phyloP scores from a whole-genome alignment of 148 eudicot genomes.

The Gaultheria prostrata region DNA sequence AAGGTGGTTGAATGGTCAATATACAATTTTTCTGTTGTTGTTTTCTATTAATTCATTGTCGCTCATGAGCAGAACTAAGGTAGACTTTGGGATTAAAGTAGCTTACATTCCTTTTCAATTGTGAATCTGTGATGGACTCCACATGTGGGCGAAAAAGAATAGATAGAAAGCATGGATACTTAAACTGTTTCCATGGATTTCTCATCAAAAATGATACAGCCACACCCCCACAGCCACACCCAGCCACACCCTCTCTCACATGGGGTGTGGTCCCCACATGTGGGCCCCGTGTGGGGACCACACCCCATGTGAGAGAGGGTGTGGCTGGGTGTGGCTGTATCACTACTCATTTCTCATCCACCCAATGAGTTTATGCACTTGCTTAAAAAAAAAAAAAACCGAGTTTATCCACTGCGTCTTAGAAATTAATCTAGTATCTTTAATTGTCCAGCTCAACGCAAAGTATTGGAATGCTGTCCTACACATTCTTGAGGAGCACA shows the following conservation, averaged over 20 bases:
- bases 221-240: no score
- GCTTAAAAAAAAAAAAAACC: no score
- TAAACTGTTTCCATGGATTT: slow-evolving; percentile 9
- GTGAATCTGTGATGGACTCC: neutral
- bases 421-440: neutral
- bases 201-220: no score
- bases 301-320: no score
- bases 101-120: neutral
- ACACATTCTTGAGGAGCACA: slow-evolving; percentile 62
- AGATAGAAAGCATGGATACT: neutral
- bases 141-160: neutral
- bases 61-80: neutral
- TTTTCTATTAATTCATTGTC: neutral
- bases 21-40: neutral
- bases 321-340: no score
- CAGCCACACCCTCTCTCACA: no score
- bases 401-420: neutral
- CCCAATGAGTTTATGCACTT: no score
- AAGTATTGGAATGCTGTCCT: slow-evolving; percentile 74
- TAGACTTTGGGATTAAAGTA: neutral
- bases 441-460: slow-evolving; percentile 41
- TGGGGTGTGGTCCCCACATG: no score
- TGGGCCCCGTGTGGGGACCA: no score
- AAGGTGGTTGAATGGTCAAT: slow-evolving; percentile 32
- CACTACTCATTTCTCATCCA: slow-evolving; percentile 2